Percentiles rank a stretch among this genome's conserved stretches.
phyloP scores from a whole-genome alignment of 495 filamentous ascomycete species.

The Xylaria scruposa region DNA sequence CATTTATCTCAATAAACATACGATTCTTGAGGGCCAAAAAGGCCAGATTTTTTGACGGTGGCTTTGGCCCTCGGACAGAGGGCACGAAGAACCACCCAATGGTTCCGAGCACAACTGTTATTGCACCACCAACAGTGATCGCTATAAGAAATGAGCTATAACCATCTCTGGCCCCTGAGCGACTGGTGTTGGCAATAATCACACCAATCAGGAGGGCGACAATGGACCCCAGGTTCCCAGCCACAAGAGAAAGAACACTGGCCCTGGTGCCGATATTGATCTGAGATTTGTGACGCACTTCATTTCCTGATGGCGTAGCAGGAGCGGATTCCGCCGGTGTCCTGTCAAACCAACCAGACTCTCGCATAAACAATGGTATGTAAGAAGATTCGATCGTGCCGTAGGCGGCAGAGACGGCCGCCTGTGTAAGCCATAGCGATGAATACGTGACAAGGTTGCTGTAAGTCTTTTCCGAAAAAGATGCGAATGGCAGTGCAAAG shows the following conservation, averaged over 20 bases:
- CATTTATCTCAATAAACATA: slow-evolving; percentile 5
- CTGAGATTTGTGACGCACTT: slow-evolving; percentile 24
- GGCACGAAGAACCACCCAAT: slow-evolving; percentile 33
- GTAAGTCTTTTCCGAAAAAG: slow-evolving; percentile 27
- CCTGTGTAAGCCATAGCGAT: slow-evolving; percentile 26
- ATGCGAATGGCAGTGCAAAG: slow-evolving; percentile 35
- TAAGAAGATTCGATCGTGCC: slow-evolving; percentile 35
- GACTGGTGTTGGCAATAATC: slow-evolving; percentile 35
- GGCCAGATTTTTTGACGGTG: slow-evolving; percentile 25
- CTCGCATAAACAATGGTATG: slow-evolving; percentile 38
- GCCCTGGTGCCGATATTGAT: slow-evolving; percentile 29
- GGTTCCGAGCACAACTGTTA: slow-evolving; percentile 33
- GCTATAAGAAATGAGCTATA: slow-evolving; percentile 36
- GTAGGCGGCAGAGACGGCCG: slow-evolving; percentile 34
- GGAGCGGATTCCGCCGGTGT: neutral
- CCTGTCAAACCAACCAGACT: slow-evolving; percentile 33
- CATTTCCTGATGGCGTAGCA: slow-evolving; percentile 1
- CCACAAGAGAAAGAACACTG: slow-evolving; percentile 34
- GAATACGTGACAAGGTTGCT: slow-evolving; percentile 30
- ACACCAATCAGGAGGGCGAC: slow-evolving; percentile 33
- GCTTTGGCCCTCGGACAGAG: slow-evolving; percentile 27
- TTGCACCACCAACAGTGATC: slow-evolving; percentile 33
- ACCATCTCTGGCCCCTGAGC: slow-evolving; percentile 27
- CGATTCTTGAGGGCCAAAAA: slow-evolving; percentile 34
- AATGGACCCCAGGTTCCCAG: slow-evolving; percentile 34